These are phyloP conservation scores for Micractinium sp. DNA, from an alignment of 139 green algal genomes.

Conservation along the genomic window DNA sequence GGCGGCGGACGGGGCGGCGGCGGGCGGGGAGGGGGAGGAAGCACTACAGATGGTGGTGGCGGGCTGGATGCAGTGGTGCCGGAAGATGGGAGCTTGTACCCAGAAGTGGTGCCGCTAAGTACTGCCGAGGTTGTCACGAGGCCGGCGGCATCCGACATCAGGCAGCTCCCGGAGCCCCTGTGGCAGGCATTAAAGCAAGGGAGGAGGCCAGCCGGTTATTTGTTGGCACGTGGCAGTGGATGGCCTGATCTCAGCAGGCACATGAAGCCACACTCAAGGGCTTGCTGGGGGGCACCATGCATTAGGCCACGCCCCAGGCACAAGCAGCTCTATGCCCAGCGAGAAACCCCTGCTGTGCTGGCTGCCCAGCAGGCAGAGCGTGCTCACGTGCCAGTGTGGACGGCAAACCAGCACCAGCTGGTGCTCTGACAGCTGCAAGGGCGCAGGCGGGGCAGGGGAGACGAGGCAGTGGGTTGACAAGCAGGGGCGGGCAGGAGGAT, in stretches of 20 bases:
- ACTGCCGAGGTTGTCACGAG: not conserved
- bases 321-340: too few relatives aligned
- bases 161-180: not conserved
- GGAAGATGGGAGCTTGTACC: not conserved
- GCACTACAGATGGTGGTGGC: not conserved
- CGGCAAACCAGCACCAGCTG: not conserved
- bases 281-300: too few relatives aligned
- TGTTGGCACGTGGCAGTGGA: not conserved
- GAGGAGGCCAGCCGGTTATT: too few relatives aligned
- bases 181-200: not conserved
- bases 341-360: too few relatives aligned
- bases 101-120: not conserved
- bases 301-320: too few relatives aligned
- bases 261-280: too few relatives aligned
- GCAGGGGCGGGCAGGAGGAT: not conserved
- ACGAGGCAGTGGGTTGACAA: too few relatives aligned
- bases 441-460: too few relatives aligned
- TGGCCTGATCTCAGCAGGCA: not conserved
- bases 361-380: too few relatives aligned
- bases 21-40: not conserved
- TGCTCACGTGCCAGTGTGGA: not conserved
- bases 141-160: not conserved
- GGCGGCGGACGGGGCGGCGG: not conserved
- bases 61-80: not conserved
- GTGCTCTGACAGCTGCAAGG: not conserved